Evolutionary conservation across 805 yeast species (phyloP), one percentile per base, ranked within the genome.

Genomic region (Candida tammaniensis): DNA sequence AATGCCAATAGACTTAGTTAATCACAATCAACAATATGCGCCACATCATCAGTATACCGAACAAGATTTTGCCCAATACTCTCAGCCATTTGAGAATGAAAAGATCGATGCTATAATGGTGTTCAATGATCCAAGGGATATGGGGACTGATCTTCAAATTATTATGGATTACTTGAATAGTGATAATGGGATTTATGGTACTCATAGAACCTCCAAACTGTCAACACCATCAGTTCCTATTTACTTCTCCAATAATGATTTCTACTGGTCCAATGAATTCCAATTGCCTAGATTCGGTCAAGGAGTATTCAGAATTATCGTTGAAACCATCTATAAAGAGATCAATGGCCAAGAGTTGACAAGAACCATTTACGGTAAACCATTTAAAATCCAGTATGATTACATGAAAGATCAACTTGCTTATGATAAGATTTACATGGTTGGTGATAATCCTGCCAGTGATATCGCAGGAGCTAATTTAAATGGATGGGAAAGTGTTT

Each of bases 371-470:
- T 63, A 86, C 44, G 97, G 97, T 8, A 89, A 89, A 53, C 97
- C 97, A 2, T 79, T 75, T 41, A 72, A 70, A 35, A 63, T 82
- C 12, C 86, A 91, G 31, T 88, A 87, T 56, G 88, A 86, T 49
- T 89, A 72, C 59, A 85, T 82, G 48, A 76, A 76, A 50, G 76
- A 82, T 7, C 38, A 42, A 13, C 44, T 59, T 27, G 67, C 67
- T 5, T 61, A 83, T 47, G 62, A 67, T 23, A 59, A 72, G n/a
- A 82, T 93, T 2, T 89, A 72, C 61, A 93, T 93, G 98, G 86
- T 93, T 22, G 98, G 98, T 18, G 98, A 93, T 60, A 93, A 93
- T 57, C 98, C 97, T 4, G 93, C 82, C 18, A 77, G 88, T 32
- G 98, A 93, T 55, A 93, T 93, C 35, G 71, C 72, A 36, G 98